These are phyloP conservation scores for Copromyces sp. DNA, from an alignment of 495 filamentous ascomycete species.

Conservation along the genomic window DNA sequence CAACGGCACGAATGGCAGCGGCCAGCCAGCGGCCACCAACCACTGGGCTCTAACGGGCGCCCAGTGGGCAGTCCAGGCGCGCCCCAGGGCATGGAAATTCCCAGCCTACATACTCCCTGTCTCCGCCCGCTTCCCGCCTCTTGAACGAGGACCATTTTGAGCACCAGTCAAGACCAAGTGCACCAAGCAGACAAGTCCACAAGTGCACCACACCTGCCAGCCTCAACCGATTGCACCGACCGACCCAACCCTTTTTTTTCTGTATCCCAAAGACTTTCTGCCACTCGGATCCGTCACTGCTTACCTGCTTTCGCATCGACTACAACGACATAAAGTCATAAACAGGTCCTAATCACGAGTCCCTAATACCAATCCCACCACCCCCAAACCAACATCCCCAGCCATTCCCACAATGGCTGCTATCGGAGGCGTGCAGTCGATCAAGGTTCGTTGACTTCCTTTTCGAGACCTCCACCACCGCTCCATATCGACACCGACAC, in stretches of 20 bases:
- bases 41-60: background rate
- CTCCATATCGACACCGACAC: background rate
- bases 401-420: conserved; percentile 35
- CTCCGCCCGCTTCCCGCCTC: background rate
- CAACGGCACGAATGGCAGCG: background rate
- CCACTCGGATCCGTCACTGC: background rate
- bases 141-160: background rate
- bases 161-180: background rate
- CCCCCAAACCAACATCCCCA: conserved; percentile 9
- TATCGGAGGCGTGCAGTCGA: conserved; percentile 41
- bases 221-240: background rate
- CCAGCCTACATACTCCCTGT: background rate
- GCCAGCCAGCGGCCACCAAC: background rate
- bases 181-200: background rate
- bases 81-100: background rate
- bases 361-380: conserved; percentile 8
- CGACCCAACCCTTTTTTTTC: background rate
- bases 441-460: conserved; percentile 38
- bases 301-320: background rate
- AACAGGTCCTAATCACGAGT: background rate
- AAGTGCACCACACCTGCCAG: background rate
- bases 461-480: background rate
- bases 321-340: background rate
- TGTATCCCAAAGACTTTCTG: background rate
- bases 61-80: background rate